Conservation (phyloP, 345 rosid species). For the Populus tremula region DNA sequence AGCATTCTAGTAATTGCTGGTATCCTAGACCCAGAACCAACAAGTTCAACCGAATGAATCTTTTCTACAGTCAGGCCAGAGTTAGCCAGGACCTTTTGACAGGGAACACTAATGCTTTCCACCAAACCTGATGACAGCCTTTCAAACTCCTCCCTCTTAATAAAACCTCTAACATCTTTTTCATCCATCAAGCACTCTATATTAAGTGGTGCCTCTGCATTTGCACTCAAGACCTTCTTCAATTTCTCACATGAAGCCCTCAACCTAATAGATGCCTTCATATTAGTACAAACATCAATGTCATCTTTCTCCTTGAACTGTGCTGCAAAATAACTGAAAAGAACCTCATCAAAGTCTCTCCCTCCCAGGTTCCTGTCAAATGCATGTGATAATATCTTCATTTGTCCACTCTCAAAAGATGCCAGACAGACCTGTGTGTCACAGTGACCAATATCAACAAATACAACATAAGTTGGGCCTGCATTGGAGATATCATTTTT, state of each 20-base stretch:
- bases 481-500: conserved; percentile 48
- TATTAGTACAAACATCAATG: conserved; percentile 56
- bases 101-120: conserved; percentile 12
- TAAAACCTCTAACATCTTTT: conserved; percentile 62
- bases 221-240: conserved; percentile 72
- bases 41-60: conserved; percentile 62
- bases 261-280: conserved; percentile 53
- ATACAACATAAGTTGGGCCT: conserved; percentile 39
- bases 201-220: conserved; percentile 59
- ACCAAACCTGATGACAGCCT: conserved; percentile 36
- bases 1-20: conserved; percentile 54
- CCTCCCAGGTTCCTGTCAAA: conserved; percentile 2
- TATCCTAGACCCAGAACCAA: conserved; percentile 66
- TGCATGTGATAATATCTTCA: conserved; percentile 49
- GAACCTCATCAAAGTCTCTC: conserved; percentile 54
- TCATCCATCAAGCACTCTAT: conserved; percentile 71
- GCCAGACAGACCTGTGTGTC: conserved; percentile 57
- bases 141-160: conserved; percentile 70
- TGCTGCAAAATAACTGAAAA: conserved; percentile 45
- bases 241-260: conserved; percentile 63
- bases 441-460: conserved; percentile 63
- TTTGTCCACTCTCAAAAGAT: conserved; percentile 45
- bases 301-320: conserved; percentile 54
- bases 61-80: conserved; percentile 49
- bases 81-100: conserved; percentile 56